These are phyloP conservation scores for Effrenium voratum DNA, from an alignment of 73 alveolate genomes.

Conservation along the genomic window DNA sequence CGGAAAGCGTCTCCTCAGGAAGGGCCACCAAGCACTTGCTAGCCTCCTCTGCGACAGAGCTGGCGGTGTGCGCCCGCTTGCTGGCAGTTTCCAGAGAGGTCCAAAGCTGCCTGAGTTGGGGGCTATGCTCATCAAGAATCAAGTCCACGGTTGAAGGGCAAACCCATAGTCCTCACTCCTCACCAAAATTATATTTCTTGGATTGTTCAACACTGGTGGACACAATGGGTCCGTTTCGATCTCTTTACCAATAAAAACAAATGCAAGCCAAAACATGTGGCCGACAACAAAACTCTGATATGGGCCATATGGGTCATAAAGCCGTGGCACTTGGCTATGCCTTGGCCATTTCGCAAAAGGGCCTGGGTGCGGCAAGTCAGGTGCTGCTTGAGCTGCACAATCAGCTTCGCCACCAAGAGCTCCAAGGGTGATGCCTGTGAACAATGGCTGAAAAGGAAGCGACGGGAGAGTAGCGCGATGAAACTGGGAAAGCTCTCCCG, in stretches of 20 bases:
- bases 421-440: constrained; percentile 26
- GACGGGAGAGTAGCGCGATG: too few relatives aligned
- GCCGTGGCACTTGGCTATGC: neutral
- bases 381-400: neutral
- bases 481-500: too few relatives aligned
- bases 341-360: neutral
- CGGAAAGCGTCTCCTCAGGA: neutral
- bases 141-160: neutral
- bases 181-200: too few relatives aligned
- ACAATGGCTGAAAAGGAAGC: too few relatives aligned
- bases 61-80: neutral
- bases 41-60: neutral
- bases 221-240: too few relatives aligned
- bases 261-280: too few relatives aligned
- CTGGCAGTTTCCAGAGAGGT: neutral
- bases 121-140: neutral
- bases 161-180: too few relatives aligned
- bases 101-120: neutral
- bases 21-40: neutral
- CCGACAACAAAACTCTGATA: too few relatives aligned
- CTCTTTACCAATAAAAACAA: too few relatives aligned
- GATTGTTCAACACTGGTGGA: too few relatives aligned
- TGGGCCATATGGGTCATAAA: too few relatives aligned
- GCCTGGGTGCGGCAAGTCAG: neutral
- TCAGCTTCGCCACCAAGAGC: neutral